Evolutionary conservation across 164 flowering plant genomes (phyloP), one percentile per base, ranked within the genome.

Genomic region (Akebia trifoliata): DNA sequence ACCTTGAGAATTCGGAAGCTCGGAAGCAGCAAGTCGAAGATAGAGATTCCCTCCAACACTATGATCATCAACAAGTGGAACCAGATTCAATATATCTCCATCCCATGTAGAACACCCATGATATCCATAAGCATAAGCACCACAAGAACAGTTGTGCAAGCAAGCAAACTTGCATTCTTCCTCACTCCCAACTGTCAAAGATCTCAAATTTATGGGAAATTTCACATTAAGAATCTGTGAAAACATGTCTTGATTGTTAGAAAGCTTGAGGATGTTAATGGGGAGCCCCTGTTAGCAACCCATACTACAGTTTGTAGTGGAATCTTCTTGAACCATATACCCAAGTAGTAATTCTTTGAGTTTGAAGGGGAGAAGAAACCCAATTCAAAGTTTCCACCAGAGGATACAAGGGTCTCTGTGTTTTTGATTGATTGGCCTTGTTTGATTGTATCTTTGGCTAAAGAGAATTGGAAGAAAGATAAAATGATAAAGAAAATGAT

Each of bases 231-330:
- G 14, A 17, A 64, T 32, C 45, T 36, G 49, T 17, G 54, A 4
- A 45, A 72, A 71, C 18, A 40, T 62, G 44, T 52, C 56, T 59
- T 58, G 7, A 74, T 28, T 2, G 7, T 39, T 2, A 67, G 4
- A 31, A 50, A 20, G 10, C 81, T 78, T 31, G 62, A 42, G 26
- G 69, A 62, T 64, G 6, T 34, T 69, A 1, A 77, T 37, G 2
- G 81, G 81, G 0, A n/a, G 39, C 15, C 73, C 71, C 71, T 70
- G 50, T 78, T 78, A 12, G 82, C 79, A 1, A 73, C 70, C 82
- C 82, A 78, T 7, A 75, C 59, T 6, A 62, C 61, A 7, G 60
- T 60, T 17, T 1, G 5, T 10, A 21, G 52, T 14, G 70, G 15
- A 28, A 44, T 38, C 1, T 53, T 21, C 48, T 63, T 63, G 42